Percentiles rank a stretch among this genome's conserved stretches.
phyloP scores from a whole-genome alignment of 306 rosid genomes.

The Mimosa bimucronata region DNA sequence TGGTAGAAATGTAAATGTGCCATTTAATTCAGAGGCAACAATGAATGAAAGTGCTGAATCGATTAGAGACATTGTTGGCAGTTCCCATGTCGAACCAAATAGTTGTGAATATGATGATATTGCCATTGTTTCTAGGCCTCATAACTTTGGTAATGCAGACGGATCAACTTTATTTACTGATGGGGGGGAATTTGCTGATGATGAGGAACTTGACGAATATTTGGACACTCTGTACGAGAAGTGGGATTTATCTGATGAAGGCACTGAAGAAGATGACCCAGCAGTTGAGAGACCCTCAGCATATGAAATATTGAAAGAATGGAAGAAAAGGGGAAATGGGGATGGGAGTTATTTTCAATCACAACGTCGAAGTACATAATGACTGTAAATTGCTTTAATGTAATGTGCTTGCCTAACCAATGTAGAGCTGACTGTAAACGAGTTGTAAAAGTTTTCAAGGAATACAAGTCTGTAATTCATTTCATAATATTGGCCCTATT shows the following conservation, averaged over 20 bases:
- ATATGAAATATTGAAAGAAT: constrained; percentile 63
- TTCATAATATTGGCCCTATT: not conserved
- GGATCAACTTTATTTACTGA: constrained; percentile 8
- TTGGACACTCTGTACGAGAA: constrained; percentile 21
- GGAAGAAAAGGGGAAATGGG: constrained; percentile 73
- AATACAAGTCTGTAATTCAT: not conserved
- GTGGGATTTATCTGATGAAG: constrained; percentile 40
- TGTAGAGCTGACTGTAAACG: constrained; percentile 6
- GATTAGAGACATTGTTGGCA: constrained; percentile 34
- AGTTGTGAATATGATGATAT: constrained; percentile 35
- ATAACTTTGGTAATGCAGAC: constrained; percentile 34
- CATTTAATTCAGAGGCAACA: constrained; percentile 29
- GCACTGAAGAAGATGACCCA: constrained; percentile 40
- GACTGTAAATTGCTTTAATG: not conserved
- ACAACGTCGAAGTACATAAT: constrained; percentile 39
- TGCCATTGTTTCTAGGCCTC: constrained; percentile 34
- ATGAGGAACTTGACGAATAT: constrained; percentile 30
- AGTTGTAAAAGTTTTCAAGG: not conserved
- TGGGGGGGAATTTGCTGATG: constrained; percentile 26
- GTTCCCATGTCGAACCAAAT: constrained; percentile 35
- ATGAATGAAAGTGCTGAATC: constrained; percentile 39
- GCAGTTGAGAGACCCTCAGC: constrained; percentile 59
- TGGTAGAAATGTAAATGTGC: constrained; percentile 25
- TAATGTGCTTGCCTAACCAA: constrained; percentile 1
- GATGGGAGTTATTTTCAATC: constrained; percentile 48